These are phyloP conservation scores for Rosa lucieae DNA, from an alignment of 306 rosid genomes.

Conservation along the genomic window DNA sequence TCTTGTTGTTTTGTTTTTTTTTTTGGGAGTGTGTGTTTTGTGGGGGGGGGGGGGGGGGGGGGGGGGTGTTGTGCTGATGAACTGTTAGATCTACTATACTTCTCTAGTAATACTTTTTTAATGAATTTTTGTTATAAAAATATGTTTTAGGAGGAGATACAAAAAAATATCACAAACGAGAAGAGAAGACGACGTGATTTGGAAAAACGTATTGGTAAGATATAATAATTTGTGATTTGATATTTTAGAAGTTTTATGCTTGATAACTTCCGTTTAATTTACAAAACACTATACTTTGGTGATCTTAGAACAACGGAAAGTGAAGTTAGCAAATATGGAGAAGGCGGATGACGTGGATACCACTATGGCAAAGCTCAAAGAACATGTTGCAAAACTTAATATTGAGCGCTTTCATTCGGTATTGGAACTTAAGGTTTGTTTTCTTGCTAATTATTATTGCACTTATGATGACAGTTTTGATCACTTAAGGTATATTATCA, in stretches of 20 bases:
- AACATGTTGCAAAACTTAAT: constrained; percentile 54
- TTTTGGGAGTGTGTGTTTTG: too few species aligned
- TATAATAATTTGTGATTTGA: constrained; percentile 19
- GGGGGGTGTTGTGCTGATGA: too few species aligned
- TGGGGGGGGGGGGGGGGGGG: not conserved
- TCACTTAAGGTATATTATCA: not conserved
- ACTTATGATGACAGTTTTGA: constrained; percentile 10
- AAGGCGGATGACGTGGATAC: constrained; percentile 58
- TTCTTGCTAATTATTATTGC: constrained; percentile 11
- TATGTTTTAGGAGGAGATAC: constrained; percentile 51
- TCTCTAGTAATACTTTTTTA: not conserved
- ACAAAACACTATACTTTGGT: constrained; percentile 29
- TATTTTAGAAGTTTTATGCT: constrained; percentile 9
- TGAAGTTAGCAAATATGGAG: constrained; percentile 49
- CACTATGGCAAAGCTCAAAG: constrained; percentile 58
- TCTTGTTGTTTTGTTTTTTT: too few species aligned
- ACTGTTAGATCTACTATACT: not conserved
- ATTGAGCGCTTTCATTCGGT: constrained; percentile 53
- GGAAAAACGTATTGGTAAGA: constrained; percentile 57
- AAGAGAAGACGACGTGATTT: constrained; percentile 45
- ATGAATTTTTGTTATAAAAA: not conserved
- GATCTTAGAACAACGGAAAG: constrained; percentile 61
- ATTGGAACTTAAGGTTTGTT: constrained; percentile 61
- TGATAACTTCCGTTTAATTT: constrained; percentile 4
- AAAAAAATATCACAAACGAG: constrained; percentile 8